phyloP scores from a whole-genome alignment of 305 asterid genomes.

The Rubia balearica region DNA sequence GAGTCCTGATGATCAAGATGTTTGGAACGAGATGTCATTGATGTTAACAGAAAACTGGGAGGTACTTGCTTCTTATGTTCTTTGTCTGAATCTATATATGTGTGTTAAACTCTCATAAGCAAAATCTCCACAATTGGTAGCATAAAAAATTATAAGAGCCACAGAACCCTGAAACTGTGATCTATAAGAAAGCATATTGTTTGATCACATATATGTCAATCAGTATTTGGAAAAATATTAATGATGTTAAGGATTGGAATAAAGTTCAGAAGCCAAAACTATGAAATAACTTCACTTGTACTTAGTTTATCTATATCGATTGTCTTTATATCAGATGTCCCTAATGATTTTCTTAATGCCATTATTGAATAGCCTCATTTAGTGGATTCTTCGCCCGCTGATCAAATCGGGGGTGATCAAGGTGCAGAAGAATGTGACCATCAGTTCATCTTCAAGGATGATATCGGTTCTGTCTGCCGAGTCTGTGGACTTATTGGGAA shows the following conservation, averaged over 20 bases:
- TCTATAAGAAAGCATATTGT: background rate
- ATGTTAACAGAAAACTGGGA: conserved; percentile 57
- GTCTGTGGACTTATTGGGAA: conserved; percentile 27
- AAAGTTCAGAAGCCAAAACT: background rate
- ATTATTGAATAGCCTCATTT: conserved; percentile 18
- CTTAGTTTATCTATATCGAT: background rate
- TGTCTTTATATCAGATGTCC: background rate
- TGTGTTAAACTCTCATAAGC: conserved; percentile 1
- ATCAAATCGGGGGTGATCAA: background rate
- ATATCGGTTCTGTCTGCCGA: conserved; percentile 29
- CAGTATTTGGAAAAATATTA: background rate
- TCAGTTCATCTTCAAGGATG: conserved; percentile 27
- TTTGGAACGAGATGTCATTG: conserved; percentile 69
- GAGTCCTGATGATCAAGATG: conserved; percentile 51
- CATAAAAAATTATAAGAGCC: background rate
- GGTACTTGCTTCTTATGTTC: conserved; percentile 28
- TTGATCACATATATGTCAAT: background rate
- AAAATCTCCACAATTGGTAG: background rate
- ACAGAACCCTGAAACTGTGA: background rate
- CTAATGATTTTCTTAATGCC: background rate
- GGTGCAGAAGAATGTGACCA: conserved; percentile 25
- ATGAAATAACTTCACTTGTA: background rate
- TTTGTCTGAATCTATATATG: background rate
- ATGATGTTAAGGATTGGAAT: background rate
- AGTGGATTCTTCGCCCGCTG: conserved; percentile 11